A percentile compares a stretch with the other conserved stretches of the same genome.
Conservation (phyloP, 192 early-diverging fungal species). For the Hyaloraphidium curvatum region DNA sequence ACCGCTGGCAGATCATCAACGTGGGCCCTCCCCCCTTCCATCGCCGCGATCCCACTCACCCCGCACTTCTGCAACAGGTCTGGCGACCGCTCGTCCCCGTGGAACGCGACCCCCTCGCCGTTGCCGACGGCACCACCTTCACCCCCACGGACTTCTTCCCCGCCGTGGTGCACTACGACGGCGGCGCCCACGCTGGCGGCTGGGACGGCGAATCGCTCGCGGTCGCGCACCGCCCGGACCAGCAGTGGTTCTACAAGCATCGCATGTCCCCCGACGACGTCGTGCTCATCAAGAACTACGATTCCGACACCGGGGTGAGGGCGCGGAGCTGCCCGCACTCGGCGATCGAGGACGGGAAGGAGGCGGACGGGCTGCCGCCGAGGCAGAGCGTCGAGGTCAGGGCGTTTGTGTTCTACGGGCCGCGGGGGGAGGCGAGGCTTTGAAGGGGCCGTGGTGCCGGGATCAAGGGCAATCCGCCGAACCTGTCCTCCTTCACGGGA, state of each 20-base stretch:
- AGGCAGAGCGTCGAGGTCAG: constrained; percentile 3
- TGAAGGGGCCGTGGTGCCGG: too few relatives aligned
- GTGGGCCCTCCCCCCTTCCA: too few relatives aligned
- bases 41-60: too few relatives aligned
- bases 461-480: too few relatives aligned
- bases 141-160: not conserved
- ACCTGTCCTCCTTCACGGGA: too few relatives aligned
- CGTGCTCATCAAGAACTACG: constrained; percentile 4
- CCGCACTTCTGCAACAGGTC: not conserved
- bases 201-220: constrained; percentile 4
- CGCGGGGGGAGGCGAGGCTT: too few relatives aligned
- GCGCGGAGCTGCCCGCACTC: constrained; percentile 2
- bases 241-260: constrained; percentile 1
- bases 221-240: not conserved
- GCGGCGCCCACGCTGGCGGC: constrained; percentile 2
- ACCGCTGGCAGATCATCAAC: constrained; percentile 3
- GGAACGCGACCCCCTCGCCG: not conserved
- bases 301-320: not conserved
- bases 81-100: not conserved
- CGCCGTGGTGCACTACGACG: constrained; percentile 2
- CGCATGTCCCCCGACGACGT: not conserved
- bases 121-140: constrained; percentile 3
- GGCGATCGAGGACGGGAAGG: not conserved
- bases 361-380: constrained; percentile 2
- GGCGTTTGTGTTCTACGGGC: constrained; percentile 3